Conservation (phyloP, 1,284 basidiomycete genomes). For the Apiotrichum gracile region DNA sequence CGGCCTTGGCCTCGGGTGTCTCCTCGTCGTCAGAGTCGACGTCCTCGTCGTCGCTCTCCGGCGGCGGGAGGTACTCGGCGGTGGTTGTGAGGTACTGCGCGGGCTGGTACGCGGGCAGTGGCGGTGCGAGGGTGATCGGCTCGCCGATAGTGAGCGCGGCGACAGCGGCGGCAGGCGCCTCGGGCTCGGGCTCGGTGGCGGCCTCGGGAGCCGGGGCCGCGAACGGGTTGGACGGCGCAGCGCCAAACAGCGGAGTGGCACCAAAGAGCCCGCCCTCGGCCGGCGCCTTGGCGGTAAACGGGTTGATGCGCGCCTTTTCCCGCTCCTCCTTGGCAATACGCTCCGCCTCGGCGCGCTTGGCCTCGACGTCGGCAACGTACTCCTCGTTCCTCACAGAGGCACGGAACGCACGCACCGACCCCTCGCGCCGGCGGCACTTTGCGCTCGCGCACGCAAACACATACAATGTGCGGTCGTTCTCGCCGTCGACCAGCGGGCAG, state of each 20-base stretch:
- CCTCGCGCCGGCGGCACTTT: conserved; percentile 40
- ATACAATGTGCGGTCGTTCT: conserved; percentile 47
- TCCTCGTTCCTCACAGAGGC: conserved; percentile 45
- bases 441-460: conserved; percentile 42
- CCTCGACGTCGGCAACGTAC: conserved; percentile 43
- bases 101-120: conserved; percentile 45
- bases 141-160: conserved; percentile 18
- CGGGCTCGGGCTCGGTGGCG: background rate
- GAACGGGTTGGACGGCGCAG: conserved; percentile 20
- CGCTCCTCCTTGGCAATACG: conserved; percentile 29
- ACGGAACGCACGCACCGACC: conserved; percentile 44
- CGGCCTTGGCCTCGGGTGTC: conserved; percentile 25
- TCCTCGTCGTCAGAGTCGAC: conserved; percentile 22
- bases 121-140: conserved; percentile 25
- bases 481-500: conserved; percentile 45
- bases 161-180: conserved; percentile 8
- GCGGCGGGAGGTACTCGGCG: conserved; percentile 42
- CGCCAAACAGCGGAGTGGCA: conserved; percentile 29
- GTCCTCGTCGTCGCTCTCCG: conserved; percentile 26
- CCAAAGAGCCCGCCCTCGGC: conserved; percentile 21
- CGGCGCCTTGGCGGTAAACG: conserved; percentile 33
- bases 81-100: conserved; percentile 45
- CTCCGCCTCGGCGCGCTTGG: conserved; percentile 33
- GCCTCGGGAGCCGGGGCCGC: conserved; percentile 9
- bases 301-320: conserved; percentile 41